Conservation (phyloP, 2,329 filamentous ascomycete genomes). For the Xylaria polymorpha region DNA sequence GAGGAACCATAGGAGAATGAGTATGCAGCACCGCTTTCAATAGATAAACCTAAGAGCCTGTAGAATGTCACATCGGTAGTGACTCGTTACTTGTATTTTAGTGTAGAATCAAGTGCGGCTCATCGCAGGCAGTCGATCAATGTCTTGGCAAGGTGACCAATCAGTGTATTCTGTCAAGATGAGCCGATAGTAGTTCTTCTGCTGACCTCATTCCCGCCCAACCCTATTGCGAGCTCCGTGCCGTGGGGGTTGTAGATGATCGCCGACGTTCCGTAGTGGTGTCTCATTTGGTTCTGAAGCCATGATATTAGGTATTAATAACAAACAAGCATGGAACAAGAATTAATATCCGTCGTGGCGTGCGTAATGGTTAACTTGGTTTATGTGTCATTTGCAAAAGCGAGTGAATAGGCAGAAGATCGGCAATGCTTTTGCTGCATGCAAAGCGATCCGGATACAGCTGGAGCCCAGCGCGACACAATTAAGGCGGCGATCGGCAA, state of each 20-base stretch:
- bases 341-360: not conserved
- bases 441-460: not conserved
- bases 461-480: too few relatives aligned
- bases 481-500: too few relatives aligned
- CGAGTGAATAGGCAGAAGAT: not conserved
- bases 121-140: not conserved
- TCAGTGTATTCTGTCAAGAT: not conserved
- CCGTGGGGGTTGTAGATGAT: not conserved
- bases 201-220: not conserved
- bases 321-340: not conserved
- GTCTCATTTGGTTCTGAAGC: not conserved
- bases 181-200: not conserved
- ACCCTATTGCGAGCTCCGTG: not conserved
- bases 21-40: not conserved
- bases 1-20: not conserved
- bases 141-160: not conserved
- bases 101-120: not conserved
- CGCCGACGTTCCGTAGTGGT: not conserved
- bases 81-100: not conserved
- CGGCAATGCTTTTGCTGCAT: constrained; percentile 3
- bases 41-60: not conserved
- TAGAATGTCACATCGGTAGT: not conserved
- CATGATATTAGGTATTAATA: not conserved
- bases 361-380: not conserved
- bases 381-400: not conserved